Evolutionary conservation across 2,329 filamentous ascomycete genomes (phyloP).

Genomic region (Clonostachys rhizophaga): DNA sequence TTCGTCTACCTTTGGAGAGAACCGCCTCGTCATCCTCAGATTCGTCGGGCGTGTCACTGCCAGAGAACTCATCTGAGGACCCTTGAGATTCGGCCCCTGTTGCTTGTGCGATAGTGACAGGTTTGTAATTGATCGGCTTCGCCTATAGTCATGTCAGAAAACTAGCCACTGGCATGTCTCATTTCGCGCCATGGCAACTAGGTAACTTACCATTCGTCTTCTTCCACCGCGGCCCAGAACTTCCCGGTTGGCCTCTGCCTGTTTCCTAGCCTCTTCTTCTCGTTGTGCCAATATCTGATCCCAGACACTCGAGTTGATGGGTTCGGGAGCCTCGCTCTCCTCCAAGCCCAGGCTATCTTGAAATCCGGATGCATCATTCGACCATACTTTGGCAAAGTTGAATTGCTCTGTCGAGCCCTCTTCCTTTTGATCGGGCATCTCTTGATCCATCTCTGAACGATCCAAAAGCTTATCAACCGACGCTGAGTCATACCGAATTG

Average conservation of each 20-base stretch:
- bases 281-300: slow-evolving; percentile 83
- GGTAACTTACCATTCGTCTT: slow-evolving; percentile 41
- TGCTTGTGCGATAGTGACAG: slow-evolving; percentile 9
- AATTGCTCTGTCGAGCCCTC: slow-evolving; percentile 74
- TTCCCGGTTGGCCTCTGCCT: slow-evolving; percentile 63
- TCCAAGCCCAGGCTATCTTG: slow-evolving; percentile 55
- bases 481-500: slow-evolving; percentile 76
- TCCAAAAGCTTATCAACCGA: slow-evolving; percentile 92
- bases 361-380: slow-evolving; percentile 69
- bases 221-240: slow-evolving; percentile 83
- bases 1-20: slow-evolving; percentile 2
- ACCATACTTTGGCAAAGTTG: slow-evolving; percentile 88
- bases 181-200: not conserved
- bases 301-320: slow-evolving; percentile 72
- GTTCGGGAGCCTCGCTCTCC: slow-evolving; percentile 43
- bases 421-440: slow-evolving; percentile 44
- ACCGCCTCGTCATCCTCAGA: slow-evolving; percentile 20
- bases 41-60: slow-evolving; percentile 3
- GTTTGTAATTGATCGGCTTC: slow-evolving; percentile 28
- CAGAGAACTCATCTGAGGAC: slow-evolving; percentile 20
- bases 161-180: not conserved
- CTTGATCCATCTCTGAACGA: slow-evolving; percentile 74
- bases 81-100: slow-evolving; percentile 18
- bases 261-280: slow-evolving; percentile 70
- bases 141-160: slow-evolving; percentile 7